Evolutionary conservation across 176 grass and related monocot species (phyloP).

Genomic region (Triticum timopheevii): DNA sequence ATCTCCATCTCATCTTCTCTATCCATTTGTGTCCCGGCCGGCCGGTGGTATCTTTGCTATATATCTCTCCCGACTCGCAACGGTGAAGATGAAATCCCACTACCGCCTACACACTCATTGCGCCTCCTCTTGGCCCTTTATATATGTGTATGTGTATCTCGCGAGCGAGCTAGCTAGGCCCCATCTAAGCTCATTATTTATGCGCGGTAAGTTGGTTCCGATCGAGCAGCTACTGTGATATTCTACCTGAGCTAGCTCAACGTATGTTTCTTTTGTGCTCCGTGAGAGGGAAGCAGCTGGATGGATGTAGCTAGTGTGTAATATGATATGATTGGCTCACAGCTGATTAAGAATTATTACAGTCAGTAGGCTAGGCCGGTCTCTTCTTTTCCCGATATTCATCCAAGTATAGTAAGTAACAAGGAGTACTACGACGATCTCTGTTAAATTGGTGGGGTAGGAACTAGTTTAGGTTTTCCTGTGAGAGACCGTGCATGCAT

Average conservation of each 20-base stretch:
- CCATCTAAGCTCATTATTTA: constrained; percentile 20
- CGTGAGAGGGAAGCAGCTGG: not conserved
- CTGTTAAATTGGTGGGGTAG: not conserved
- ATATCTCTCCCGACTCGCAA: not conserved
- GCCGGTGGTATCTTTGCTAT: not conserved
- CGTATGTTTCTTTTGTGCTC: not conserved
- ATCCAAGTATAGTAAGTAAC: not conserved
- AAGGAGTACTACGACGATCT: not conserved
- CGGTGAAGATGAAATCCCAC: constrained; percentile 14
- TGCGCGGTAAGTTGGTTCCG: constrained; percentile 6
- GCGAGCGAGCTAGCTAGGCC: not conserved
- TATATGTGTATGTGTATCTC: constrained; percentile 26
- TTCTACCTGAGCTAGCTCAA: constrained; percentile 5
- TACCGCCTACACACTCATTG: constrained; percentile 34
- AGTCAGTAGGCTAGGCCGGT: not conserved
- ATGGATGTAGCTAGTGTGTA: not conserved
- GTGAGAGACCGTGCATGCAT: constrained; percentile 14
- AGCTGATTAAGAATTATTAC: not conserved
- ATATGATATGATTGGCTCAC: not conserved
- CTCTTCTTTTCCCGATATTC: not conserved
- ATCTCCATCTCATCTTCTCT: constrained; percentile 16
- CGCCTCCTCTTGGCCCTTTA: constrained; percentile 33
- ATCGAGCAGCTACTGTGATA: constrained; percentile 2
- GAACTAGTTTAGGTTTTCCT: not conserved
- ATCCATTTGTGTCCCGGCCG: not conserved